Evolutionary conservation across 352 stramenopile genomes (phyloP).

Genomic region (Phytophthora pluvialis): DNA sequence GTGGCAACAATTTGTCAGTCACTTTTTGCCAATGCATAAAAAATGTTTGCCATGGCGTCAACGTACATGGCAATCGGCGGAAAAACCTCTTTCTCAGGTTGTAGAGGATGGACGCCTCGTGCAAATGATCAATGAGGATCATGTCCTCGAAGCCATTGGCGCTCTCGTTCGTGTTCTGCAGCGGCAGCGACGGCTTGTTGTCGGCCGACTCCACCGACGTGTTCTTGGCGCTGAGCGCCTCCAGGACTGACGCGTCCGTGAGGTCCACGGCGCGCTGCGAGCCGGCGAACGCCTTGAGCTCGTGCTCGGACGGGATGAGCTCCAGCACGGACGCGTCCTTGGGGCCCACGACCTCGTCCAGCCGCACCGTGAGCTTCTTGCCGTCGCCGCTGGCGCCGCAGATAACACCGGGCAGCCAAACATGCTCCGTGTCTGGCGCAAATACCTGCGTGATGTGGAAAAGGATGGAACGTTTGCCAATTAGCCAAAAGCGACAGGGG

Average conservation of each 20-base stretch:
- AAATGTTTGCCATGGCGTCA: neutral
- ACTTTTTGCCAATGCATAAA: neutral
- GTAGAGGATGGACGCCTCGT: conserved; percentile 88
- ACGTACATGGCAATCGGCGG: conserved; percentile 76
- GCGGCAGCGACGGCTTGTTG: conserved; percentile 51
- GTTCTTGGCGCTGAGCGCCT: conserved; percentile 70
- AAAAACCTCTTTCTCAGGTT: conserved; percentile 85
- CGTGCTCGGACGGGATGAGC: conserved; percentile 49
- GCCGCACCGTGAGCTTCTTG: conserved; percentile 60
- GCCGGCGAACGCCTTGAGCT: conserved; percentile 62
- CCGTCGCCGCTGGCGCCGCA: conserved; percentile 51
- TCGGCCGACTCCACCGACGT: conserved; percentile 52
- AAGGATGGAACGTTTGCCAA: conserved; percentile 10
- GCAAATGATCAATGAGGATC: conserved; percentile 88
- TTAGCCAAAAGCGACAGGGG: conserved; percentile 38
- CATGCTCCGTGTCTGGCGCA: conserved; percentile 72
- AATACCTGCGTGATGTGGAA: conserved; percentile 54
- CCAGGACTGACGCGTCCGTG: conserved; percentile 55
- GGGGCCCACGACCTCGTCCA: conserved; percentile 71
- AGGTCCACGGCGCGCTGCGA: conserved; percentile 61
- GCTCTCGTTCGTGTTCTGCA: conserved; percentile 73
- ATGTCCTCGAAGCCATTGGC: conserved; percentile 84
- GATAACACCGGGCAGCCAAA: conserved; percentile 84
- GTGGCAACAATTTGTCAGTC: conserved; percentile 2
- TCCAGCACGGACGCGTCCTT: conserved; percentile 50